Evolutionary conservation across 2,329 filamentous ascomycete species (phyloP), one percentile per base, ranked within the genome.

Genomic region (Penicillium sp.): DNA sequence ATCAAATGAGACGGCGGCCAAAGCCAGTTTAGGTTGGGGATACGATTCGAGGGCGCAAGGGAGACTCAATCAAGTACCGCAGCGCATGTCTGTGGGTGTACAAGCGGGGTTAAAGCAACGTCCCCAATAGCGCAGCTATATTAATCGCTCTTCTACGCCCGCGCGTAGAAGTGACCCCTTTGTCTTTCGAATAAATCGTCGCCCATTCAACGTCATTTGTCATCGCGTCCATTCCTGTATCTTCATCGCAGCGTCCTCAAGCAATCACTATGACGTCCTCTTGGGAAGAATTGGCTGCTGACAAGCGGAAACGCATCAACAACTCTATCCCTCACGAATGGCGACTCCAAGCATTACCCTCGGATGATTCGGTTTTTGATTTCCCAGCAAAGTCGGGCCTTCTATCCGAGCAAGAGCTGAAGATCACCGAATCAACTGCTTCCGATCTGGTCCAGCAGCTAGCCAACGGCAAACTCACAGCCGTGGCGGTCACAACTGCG

Each of bases 401-500:
- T 9, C 42, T 51, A 9, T 46, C 49, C 5, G 29, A 25, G 5
- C 24, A 46, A 35, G 49, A 51, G 26, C 39, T 51, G 13, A 9
- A 5, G 4, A 48, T 51, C 7, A 51, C 49, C 1, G 25, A 49
- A 9, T 48, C 49, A 27, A 51, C 39, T 13, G 49, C 46, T 6
- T 36, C 43, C 5, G 49, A 51, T 24, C 11, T 51, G 26, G 49
- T 51, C 8, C 34, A 48, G 25, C 44, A 35, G 13, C 42, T 58
- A 9, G 50, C 53, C 1, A 32, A 37, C 27, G 58, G 58, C 6
- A 48, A 57, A 13, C 39, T 57, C 11, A 53, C 49, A 13, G 44
- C 56, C 3, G 52, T 58, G 2, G 56, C 54, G 9, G 57, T 58
- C 26, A 57, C 57, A 7, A 18, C 53, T n/a, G 55, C 55, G n/a